These are phyloP conservation scores for Solanum microdontum DNA, from an alignment of 257 asterid genomes.

Conservation along the genomic window DNA sequence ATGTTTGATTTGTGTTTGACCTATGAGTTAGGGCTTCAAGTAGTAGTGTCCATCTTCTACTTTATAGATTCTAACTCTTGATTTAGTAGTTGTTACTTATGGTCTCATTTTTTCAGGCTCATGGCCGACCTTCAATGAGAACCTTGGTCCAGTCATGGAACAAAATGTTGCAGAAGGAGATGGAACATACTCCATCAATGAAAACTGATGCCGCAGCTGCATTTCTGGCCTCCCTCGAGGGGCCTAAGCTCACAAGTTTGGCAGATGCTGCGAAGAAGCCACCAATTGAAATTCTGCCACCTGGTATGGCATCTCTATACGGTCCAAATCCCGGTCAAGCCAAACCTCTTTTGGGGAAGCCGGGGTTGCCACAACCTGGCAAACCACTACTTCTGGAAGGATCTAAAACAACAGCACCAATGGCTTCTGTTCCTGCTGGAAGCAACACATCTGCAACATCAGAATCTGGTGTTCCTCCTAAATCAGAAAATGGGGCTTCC, in stretches of 20 bases:
- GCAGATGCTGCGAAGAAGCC: constrained; percentile 95
- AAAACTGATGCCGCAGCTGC: constrained; percentile 93
- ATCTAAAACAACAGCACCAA: constrained; percentile 28
- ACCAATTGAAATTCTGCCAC: constrained; percentile 87
- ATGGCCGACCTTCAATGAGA: constrained; percentile 81
- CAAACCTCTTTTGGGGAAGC: constrained; percentile 46
- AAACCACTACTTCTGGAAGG: constrained; percentile 71
- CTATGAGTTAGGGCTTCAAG: neutral
- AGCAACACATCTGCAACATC: constrained; percentile 13
- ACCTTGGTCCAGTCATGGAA: constrained; percentile 93
- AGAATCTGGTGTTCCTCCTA: constrained; percentile 9
- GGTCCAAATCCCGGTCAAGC: constrained; percentile 86
- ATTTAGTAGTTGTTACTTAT: neutral
- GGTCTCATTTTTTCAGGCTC: constrained; percentile 49
- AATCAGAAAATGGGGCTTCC: constrained; percentile 1
- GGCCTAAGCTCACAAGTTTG: constrained; percentile 82
- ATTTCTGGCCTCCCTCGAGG: constrained; percentile 92
- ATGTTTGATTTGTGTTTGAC: neutral
- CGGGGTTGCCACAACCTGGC: constrained; percentile 18
- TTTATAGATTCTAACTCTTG: neutral
- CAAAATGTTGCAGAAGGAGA: constrained; percentile 69
- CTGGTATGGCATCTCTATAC: constrained; percentile 89
- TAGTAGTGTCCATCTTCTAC: neutral
- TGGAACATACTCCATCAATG: constrained; percentile 60
- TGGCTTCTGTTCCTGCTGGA: constrained; percentile 19